These are phyloP conservation scores for Neurospora hispaniola DNA, from an alignment of 495 filamentous ascomycete species.

Conservation along the genomic window DNA sequence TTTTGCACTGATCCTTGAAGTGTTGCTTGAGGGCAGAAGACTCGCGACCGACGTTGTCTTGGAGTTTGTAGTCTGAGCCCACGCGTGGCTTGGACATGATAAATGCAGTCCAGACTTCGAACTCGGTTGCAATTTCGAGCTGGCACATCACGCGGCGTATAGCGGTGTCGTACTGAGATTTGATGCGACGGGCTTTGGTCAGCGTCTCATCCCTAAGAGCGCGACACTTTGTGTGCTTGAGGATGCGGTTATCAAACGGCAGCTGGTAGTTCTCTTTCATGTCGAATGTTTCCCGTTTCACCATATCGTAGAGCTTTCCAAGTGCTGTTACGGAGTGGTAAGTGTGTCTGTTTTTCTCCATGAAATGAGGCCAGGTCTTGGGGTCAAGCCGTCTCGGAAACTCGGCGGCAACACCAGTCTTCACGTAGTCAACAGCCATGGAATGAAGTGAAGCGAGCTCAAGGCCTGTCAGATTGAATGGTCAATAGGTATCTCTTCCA, in stretches of 20 bases:
- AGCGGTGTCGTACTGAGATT: slow-evolving; percentile 64
- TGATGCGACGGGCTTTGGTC: slow-evolving; percentile 51
- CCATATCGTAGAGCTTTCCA: slow-evolving; percentile 70
- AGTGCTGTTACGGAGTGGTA: slow-evolving; percentile 66
- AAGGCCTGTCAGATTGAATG: slow-evolving; percentile 30
- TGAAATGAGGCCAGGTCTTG: slow-evolving; percentile 73
- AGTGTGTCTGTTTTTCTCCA: slow-evolving; percentile 56
- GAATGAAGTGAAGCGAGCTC: slow-evolving; percentile 76
- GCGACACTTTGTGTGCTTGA: slow-evolving; percentile 29
- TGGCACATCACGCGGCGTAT: slow-evolving; percentile 78
- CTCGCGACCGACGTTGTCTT: slow-evolving; percentile 68
- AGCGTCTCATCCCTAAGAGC: slow-evolving; percentile 40
- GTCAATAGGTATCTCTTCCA: background rate
- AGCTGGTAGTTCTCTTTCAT: slow-evolving; percentile 59
- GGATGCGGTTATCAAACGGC: slow-evolving; percentile 68
- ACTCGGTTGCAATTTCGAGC: slow-evolving; percentile 77
- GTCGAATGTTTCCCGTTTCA: slow-evolving; percentile 38
- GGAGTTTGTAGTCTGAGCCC: slow-evolving; percentile 69
- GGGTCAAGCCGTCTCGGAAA: slow-evolving; percentile 54
- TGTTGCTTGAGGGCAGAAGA: slow-evolving; percentile 50
- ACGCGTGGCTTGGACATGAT: slow-evolving; percentile 58
- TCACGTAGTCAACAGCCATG: slow-evolving; percentile 84
- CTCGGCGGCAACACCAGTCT: slow-evolving; percentile 67
- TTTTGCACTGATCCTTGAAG: slow-evolving; percentile 53
- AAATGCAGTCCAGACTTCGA: slow-evolving; percentile 83